Percentiles rank a stretch among this genome's conserved stretches.
These are phyloP conservation scores for Torulaspora globosa DNA, from an alignment of 1,139 yeast genomes.

Conservation along the genomic window DNA sequence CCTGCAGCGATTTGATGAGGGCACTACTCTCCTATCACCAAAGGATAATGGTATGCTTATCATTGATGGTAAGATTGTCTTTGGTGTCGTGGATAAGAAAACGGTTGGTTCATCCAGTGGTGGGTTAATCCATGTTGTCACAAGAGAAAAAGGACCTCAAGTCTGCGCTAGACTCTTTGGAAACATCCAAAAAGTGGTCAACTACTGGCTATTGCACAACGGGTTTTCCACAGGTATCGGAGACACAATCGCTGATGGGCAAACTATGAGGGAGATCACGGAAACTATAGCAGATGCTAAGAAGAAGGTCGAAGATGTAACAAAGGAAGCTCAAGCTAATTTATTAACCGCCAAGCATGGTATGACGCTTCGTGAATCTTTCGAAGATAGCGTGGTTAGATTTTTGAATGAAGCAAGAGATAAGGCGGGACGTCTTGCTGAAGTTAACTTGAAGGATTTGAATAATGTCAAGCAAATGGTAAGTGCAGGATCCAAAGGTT, in stretches of 20 bases:
- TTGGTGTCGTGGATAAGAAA: slow-evolving; percentile 96
- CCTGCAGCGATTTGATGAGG: slow-evolving; percentile 87
- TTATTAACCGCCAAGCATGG: slow-evolving; percentile 93
- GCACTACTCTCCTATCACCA: slow-evolving; percentile 77
- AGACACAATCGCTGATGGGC: slow-evolving; percentile 98
- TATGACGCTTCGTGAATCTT: slow-evolving; percentile 98
- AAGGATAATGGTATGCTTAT: slow-evolving; percentile 90
- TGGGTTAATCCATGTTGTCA: slow-evolving; percentile 93
- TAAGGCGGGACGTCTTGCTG: slow-evolving; percentile 98
- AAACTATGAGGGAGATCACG: slow-evolving; percentile 89
- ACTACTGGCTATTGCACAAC: slow-evolving; percentile 92
- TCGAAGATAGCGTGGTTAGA: slow-evolving; percentile 94
- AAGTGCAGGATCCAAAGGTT: slow-evolving; percentile 98
- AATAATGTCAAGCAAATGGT: slow-evolving; percentile 99
- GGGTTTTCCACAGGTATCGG: slow-evolving; percentile 99
- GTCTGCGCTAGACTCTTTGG: slow-evolving; percentile 89
- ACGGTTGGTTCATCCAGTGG: slow-evolving; percentile 99
- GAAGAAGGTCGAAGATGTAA: slow-evolving; percentile 86
- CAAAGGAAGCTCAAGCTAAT: slow-evolving; percentile 85
- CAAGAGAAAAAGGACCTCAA: slow-evolving; percentile 94
- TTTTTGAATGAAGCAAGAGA: slow-evolving; percentile 98
- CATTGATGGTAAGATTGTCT: slow-evolving; percentile 88
- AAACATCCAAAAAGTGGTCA: slow-evolving; percentile 89
- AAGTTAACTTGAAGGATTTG: slow-evolving; percentile 86
- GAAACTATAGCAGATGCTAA: slow-evolving; percentile 91